Conservation (phyloP, 169 alveolate species). For the Besnoitia besnoiti region DNA sequence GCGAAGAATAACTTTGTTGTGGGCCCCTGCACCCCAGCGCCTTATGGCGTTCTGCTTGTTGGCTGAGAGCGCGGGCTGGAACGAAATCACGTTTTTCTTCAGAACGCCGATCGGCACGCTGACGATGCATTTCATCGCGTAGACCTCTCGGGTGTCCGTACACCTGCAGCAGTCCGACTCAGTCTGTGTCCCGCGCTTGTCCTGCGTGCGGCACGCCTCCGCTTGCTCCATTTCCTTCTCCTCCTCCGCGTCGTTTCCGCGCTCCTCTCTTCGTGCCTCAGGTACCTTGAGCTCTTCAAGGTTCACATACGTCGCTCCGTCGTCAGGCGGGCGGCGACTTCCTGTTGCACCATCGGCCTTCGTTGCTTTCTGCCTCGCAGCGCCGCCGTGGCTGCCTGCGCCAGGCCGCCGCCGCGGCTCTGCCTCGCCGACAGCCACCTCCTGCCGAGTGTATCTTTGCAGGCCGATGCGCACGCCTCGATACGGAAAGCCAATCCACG, state of each 20-base stretch:
- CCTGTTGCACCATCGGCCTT: too few species aligned
- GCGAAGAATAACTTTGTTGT: constrained; percentile 36
- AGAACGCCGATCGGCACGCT: constrained; percentile 58
- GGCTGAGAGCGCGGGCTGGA: constrained; percentile 41
- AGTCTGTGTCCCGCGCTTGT: background rate
- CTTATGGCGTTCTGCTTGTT: constrained; percentile 5
- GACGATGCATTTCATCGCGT: constrained; percentile 44
- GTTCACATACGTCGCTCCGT: too few species aligned
- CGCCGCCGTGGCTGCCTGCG: too few species aligned
- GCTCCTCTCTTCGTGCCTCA: background rate
- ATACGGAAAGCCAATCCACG: background rate
- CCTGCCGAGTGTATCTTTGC: background rate
- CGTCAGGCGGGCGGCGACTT: too few species aligned
- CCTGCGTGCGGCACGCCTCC: background rate
- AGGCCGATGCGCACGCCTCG: background rate
- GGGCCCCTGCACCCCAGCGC: constrained; percentile 45
- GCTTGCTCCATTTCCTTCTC: background rate
- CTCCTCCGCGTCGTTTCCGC: background rate
- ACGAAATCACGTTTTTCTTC: constrained; percentile 15
- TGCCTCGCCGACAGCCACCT: too few species aligned
- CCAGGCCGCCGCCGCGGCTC: too few species aligned
- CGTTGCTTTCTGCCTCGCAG: too few species aligned
- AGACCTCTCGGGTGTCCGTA: constrained; percentile 1
- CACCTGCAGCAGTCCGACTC: background rate
- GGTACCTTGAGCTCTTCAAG: too few species aligned